A percentile compares a stretch with the other conserved stretches of the same genome.
Evolutionary conservation across 352 stramenopile genomes (phyloP).

Genomic region (Globisporangium nagaii): DNA sequence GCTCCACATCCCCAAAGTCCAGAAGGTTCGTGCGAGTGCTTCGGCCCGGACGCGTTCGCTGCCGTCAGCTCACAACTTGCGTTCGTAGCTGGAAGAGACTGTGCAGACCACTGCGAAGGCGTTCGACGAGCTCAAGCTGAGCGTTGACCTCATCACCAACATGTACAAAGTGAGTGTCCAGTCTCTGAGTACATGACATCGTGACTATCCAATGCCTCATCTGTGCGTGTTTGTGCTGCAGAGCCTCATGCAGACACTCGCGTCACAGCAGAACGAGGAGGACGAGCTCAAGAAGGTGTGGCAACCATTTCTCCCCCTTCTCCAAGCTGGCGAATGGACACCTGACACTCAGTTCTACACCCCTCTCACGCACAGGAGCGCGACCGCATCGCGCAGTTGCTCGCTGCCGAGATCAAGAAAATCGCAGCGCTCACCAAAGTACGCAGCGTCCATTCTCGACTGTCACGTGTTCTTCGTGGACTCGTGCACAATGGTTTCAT

Average conservation of each 20-base stretch:
- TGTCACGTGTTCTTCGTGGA: neutral
- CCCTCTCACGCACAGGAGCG: slow-evolving; percentile 38
- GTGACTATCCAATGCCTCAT: neutral
- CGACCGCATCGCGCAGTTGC: slow-evolving; percentile 35
- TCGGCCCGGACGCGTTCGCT: neutral
- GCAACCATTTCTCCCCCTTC: too few species aligned
- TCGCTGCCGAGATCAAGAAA: slow-evolving; percentile 75
- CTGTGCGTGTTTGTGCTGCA: neutral
- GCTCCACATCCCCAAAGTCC: slow-evolving; percentile 60
- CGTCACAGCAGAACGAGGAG: slow-evolving; percentile 49
- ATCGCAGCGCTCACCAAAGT: slow-evolving; percentile 60
- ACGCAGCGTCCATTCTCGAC: neutral
- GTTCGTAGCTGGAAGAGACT: slow-evolving; percentile 50
- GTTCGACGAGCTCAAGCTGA: slow-evolving; percentile 75
- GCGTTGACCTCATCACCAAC: slow-evolving; percentile 80
- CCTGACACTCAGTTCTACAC: too few species aligned
- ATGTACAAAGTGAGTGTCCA: slow-evolving; percentile 71
- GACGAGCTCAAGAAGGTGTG: slow-evolving; percentile 46
- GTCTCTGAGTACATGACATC: too few species aligned
- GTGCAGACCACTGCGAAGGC: slow-evolving; percentile 48
- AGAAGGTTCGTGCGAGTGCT: slow-evolving; percentile 27
- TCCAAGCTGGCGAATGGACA: too few species aligned
- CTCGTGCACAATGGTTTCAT: too few species aligned
- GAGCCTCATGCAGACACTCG: slow-evolving; percentile 41
- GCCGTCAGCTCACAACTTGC: too few species aligned